A percentile compares a stretch with the other conserved stretches of the same genome.
phyloP scores from a whole-genome alignment of 75 land plant genomes.

The Pinus albicaulis region DNA sequence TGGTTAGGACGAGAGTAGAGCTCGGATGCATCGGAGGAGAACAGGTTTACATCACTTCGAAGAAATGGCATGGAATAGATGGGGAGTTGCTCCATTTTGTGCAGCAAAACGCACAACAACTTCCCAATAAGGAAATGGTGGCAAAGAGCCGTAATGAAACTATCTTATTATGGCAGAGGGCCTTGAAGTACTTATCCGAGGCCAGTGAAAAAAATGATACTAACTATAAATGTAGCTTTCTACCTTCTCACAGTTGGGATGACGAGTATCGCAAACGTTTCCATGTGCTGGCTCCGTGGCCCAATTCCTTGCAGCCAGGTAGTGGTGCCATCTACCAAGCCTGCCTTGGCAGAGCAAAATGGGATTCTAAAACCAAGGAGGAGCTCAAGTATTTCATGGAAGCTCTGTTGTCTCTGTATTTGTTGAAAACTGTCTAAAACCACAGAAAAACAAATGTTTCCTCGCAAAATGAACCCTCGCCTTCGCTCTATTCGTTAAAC shows the following conservation, averaged over 20 bases:
- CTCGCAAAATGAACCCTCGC: too few species aligned
- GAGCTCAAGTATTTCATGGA: too few species aligned
- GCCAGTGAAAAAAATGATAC: constrained; percentile 18
- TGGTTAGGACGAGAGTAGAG: constrained; percentile 37
- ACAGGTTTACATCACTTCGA: constrained; percentile 47
- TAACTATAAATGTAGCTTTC: constrained; percentile 10
- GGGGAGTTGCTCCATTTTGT: constrained; percentile 30
- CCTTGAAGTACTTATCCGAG: constrained; percentile 28
- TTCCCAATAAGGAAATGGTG: background rate
- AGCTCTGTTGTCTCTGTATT: too few species aligned
- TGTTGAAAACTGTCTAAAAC: too few species aligned
- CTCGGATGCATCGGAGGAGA: constrained; percentile 45
- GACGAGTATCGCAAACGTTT: constrained; percentile 11
- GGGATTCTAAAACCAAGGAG: too few species aligned
- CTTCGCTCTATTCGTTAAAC: too few species aligned
- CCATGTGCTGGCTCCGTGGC: background rate
- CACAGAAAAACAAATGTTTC: too few species aligned
- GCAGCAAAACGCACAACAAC: background rate
- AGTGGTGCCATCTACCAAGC: too few species aligned
- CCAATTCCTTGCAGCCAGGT: too few species aligned
- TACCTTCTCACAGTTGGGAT: constrained; percentile 17
- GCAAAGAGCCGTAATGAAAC: constrained; percentile 12
- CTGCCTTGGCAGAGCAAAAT: too few species aligned
- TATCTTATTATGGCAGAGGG: constrained; percentile 50
- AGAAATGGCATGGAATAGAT: constrained; percentile 51